Percentiles rank a stretch among this genome's conserved stretches.
Conservation (phyloP, 306 rosid species). For the Malus sylvestris region DNA sequence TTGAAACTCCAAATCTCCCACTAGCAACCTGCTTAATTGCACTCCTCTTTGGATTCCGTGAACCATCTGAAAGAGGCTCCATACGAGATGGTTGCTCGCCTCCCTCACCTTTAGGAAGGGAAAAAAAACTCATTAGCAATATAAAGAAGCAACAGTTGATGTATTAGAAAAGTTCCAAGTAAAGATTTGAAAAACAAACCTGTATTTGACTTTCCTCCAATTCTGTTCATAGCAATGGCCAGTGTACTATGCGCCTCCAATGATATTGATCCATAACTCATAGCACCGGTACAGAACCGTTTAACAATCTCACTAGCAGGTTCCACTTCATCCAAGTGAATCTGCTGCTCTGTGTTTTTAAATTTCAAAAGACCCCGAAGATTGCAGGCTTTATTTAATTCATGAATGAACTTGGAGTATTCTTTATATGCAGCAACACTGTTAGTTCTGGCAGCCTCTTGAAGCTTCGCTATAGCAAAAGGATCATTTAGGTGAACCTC, state of each 20-base stretch:
- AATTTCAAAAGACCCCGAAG: conserved; percentile 89
- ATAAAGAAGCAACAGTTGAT: background rate
- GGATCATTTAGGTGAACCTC: conserved; percentile 97
- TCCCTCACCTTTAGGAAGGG: conserved; percentile 72
- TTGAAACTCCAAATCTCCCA: conserved; percentile 98
- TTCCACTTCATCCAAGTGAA: conserved; percentile 88
- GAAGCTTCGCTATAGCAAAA: conserved; percentile 87
- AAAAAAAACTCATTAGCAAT: conserved; percentile 9
- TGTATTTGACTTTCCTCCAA: conserved; percentile 98
- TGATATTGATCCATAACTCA: conserved; percentile 99
- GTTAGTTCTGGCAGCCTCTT: conserved; percentile 92
- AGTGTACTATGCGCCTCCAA: conserved; percentile 90
- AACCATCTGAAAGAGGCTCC: conserved; percentile 91
- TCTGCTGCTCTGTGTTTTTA: conserved; percentile 41
- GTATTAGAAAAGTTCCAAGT: background rate
- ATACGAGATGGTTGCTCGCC: conserved; percentile 99
- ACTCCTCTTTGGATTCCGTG: conserved; percentile 91
- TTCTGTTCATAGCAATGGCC: conserved; percentile 87
- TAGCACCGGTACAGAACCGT: conserved; percentile 97
- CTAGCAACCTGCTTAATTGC: conserved; percentile 97
- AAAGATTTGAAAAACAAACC: conserved; percentile 37
- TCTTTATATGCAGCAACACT: conserved; percentile 83
- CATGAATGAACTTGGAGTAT: conserved; percentile 76
- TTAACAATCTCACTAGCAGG: conserved; percentile 91
- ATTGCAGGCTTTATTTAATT: conserved; percentile 85